phyloP scores from a whole-genome alignment of 768 basidiomycete species.

The Mrakia gelida region DNA sequence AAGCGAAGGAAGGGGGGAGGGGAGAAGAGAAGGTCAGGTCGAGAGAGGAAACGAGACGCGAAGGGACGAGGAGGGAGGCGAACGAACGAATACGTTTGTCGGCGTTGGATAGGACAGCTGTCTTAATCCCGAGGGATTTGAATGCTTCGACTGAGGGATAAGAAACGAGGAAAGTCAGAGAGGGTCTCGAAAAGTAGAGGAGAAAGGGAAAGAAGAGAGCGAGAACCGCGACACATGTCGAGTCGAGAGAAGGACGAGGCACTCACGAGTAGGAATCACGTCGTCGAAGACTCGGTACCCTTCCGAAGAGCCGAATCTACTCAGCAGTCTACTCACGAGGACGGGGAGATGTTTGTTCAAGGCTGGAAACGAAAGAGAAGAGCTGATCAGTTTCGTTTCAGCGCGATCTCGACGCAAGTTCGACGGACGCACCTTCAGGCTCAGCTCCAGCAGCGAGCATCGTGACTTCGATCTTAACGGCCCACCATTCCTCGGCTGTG shows the following conservation, averaged over 20 bases:
- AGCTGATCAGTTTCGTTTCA: too few relatives aligned
- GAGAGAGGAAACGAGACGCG: not conserved
- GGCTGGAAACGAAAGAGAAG: not conserved
- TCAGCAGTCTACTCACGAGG: not conserved
- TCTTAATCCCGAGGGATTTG: slow-evolving; percentile 7
- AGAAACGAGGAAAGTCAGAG: too few relatives aligned
- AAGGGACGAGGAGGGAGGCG: not conserved
- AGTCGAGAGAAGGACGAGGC: too few relatives aligned
- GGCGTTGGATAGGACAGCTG: slow-evolving; percentile 28
- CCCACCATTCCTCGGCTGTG: slow-evolving; percentile 25
- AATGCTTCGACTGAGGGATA: not conserved
- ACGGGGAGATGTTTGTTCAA: not conserved
- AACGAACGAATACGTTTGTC: slow-evolving; percentile 27
- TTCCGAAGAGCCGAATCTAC: slow-evolving; percentile 16
- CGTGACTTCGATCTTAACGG: slow-evolving; percentile 22
- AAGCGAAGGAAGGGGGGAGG: not conserved
- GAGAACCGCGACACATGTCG: not conserved
- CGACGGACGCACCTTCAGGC: not conserved
- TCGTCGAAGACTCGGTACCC: slow-evolving; percentile 26
- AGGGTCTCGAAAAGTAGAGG: not conserved
- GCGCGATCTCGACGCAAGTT: not conserved
- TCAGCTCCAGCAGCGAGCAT: slow-evolving; percentile 8
- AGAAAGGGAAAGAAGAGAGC: not conserved
- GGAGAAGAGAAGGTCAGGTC: not conserved
- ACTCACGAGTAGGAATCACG: slow-evolving; percentile 9